Evolutionary conservation across 306 rosid genomes (phyloP), one percentile per base, ranked within the genome.

Genomic region (Alnus rubra): DNA sequence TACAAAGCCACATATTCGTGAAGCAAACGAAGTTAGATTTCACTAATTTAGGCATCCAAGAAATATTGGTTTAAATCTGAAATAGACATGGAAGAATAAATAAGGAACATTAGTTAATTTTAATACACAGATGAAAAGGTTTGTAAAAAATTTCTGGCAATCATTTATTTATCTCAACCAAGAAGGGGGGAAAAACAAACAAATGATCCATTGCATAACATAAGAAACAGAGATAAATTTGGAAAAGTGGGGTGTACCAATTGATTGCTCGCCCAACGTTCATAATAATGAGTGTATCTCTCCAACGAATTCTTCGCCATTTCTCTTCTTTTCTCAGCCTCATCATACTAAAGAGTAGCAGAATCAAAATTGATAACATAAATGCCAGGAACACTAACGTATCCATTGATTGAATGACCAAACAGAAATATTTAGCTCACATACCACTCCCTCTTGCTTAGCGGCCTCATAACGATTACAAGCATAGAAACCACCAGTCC

Each of bases 241-340:
- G n/a, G 62, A 33, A 14, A 59, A 77, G 75, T 35, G 19, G 74
- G 91, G 74, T 92, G 76, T 94, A 94, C 98, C 78, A 90, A 89
- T 85, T 94, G 98, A 82, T 94, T 94, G 84, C 97, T 94, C 63
- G 98, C 98, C 98, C 98, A 94, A 74, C 98, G 94, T 89, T 94
- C 98, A 79, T 94, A 94, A 82, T 94, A 94, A 85, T 94, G 98
- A 74, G 98, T 94, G 82, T 94, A 94, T 83, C 96, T 89, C 91
- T 94, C 98, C 79, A 94, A 88, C 4, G 97, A 94, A 80, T 94
- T 94, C 87, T 94, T 94, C 19, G 98, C 98, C 98, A 94, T 94
- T 84, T 94, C 97, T 83, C 96, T 86, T 82, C 98, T 89, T 79
- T 86, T 89, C 86, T 94, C 98, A 71, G 98, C 42, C 65, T 92